Percentiles rank a stretch among this genome's conserved stretches.
Conservation (phyloP, 129 eudicot species). For the Smallanthus sonchifolius region DNA sequence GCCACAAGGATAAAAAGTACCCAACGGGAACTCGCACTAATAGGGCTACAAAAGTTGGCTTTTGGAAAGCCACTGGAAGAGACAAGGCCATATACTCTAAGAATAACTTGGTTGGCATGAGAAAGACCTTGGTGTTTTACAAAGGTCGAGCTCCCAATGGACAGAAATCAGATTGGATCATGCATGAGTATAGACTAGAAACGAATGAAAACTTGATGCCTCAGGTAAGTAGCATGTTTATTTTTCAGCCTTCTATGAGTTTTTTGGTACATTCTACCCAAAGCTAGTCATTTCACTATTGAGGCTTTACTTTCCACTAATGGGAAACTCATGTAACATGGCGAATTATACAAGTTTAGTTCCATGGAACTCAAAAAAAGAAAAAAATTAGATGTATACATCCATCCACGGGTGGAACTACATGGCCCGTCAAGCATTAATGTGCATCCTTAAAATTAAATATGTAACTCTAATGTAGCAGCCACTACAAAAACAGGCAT, state of each 20-base stretch:
- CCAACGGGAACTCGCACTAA: conserved; percentile 45
- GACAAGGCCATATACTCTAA: conserved; percentile 48
- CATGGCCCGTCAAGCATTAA: neutral
- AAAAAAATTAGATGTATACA: neutral
- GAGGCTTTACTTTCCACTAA: neutral
- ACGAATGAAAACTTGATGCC: conserved; percentile 42
- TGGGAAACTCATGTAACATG: neutral
- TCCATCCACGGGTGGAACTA: neutral
- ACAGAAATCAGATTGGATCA: conserved; percentile 51
- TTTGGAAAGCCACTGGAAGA: conserved; percentile 60
- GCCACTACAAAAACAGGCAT: no score
- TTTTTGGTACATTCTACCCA: neutral
- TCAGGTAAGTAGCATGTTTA: conserved; percentile 36
- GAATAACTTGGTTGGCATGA: conserved; percentile 50
- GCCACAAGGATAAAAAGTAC: conserved; percentile 48
- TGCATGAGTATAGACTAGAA: conserved; percentile 53
- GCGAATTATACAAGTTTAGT: neutral
- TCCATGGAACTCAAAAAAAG: neutral
- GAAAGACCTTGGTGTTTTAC: conserved; percentile 56
- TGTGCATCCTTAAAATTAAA: neutral
- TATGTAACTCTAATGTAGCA: neutral
- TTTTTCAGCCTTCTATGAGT: conserved; percentile 1
- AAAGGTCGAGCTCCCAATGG: conserved; percentile 58
- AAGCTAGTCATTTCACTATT: neutral
- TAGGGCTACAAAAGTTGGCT: conserved; percentile 53